Evolutionary conservation across 2,329 filamentous ascomycete species (phyloP), one percentile per base, ranked within the genome.

Genomic region (Gliomastix tumulicola): DNA sequence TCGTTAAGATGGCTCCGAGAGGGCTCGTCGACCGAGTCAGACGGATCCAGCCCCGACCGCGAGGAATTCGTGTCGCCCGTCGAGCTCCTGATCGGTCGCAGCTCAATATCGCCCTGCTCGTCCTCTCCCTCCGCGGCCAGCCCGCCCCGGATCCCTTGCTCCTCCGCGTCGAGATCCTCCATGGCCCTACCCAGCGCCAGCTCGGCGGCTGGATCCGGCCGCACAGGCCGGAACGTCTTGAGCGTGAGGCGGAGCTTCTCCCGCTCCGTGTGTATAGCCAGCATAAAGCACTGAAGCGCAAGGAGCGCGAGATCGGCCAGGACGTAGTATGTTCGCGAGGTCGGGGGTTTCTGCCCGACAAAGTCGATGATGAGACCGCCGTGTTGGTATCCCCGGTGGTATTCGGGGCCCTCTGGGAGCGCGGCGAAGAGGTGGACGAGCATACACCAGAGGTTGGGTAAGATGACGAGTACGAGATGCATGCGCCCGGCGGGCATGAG

Each of bases 351-450:
- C 53, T 84, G 79, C 12, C 80, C 80, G 45, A 84, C 67, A 45
- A 84, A 79, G 49, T 84, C 80, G 46, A 83, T 71, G 18, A 84
- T 65, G 35, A 83, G 63, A 22, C 80, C 80, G 18, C 80, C 80
- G 43, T 84, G 79, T 18, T 82, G 66, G 49, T 83, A 84, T 18
- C 79, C 79, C 36, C 76, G 65, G 41, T 76, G 69, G 25, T 73
- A 68, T 47, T 83, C 79, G 41, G 69, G 68, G n/a, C 75, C 77
- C 17, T 60, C 57, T 0, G 76, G 71, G 1, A 77, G 58, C 7
- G 71, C 55, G n/a, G 65, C 62, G 23, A 80, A 61, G 5, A 78
- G 49, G 50, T 84, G 79, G 30, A 76, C 55, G 4, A 82, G 56
- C 37, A 81, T 68, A 58, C 79, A 83, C 35, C 82, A 49, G 9